phyloP scores from a whole-genome alignment of 1,284 basidiomycete species.

The Cystobasidium slooffiae region DNA sequence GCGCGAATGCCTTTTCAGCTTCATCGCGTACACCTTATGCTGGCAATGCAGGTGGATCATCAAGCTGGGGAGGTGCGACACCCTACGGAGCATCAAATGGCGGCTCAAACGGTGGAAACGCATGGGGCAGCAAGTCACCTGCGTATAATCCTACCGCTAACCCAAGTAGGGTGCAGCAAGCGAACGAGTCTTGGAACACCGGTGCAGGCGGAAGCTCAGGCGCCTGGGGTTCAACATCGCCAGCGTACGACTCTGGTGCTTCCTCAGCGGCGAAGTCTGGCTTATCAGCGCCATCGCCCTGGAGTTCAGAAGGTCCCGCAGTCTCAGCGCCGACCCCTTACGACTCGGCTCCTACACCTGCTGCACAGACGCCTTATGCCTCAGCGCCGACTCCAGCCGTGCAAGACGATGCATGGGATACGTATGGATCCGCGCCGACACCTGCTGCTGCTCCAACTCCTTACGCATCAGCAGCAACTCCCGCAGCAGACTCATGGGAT shows the following conservation, averaged over 20 bases:
- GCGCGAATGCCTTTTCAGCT: conserved; percentile 43
- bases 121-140: conserved; percentile 35
- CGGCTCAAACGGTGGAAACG: conserved; percentile 23
- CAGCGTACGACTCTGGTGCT: conserved; percentile 9
- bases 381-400: conserved; percentile 51
- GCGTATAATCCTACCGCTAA: conserved; percentile 7
- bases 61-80: conserved; percentile 42
- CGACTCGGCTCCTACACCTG: conserved; percentile 50
- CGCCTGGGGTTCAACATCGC: conserved; percentile 36
- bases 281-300: conserved; percentile 18
- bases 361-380: conserved; percentile 51
- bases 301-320: conserved; percentile 36
- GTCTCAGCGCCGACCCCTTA: conserved; percentile 48
- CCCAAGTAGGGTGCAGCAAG: conserved; percentile 9
- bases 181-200: conserved; percentile 21
- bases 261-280: conserved; percentile 24
- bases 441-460: conserved; percentile 48
- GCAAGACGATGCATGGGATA: conserved; percentile 29
- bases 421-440: conserved; percentile 41
- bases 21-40: conserved; percentile 66
- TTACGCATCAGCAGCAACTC: conserved; percentile 60
- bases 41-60: conserved; percentile 55
- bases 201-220: conserved; percentile 1
- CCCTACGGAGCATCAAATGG: conserved; percentile 15
- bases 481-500: conserved; percentile 52